phyloP scores from a whole-genome alignment of 1,284 basidiomycete species.

The Exobasidium rhododendri region DNA sequence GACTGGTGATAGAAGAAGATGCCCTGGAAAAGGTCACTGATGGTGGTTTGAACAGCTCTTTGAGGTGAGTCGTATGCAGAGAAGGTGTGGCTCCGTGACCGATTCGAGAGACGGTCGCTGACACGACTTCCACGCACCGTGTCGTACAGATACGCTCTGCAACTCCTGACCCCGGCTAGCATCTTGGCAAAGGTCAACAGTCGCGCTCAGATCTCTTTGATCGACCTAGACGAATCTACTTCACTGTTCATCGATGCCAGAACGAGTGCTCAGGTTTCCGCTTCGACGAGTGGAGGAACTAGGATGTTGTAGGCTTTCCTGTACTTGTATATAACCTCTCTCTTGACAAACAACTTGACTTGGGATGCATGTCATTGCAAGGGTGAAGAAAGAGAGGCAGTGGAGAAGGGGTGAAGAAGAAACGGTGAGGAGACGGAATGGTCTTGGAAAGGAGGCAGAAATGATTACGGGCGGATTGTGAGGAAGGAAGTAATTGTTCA shows the following conservation, averaged over 20 bases:
- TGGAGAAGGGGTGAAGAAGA: no score
- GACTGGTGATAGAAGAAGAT: conserved; percentile 70
- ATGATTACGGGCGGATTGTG: no score
- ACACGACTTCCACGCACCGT: no score
- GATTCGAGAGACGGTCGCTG: no score
- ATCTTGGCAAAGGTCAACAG: conserved; percentile 77
- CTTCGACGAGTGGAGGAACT: not conserved
- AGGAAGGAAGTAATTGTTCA: no score
- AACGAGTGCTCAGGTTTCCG: conserved; percentile 3
- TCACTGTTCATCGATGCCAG: conserved; percentile 80
- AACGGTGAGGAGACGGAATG: no score
- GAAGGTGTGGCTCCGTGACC: not conserved
- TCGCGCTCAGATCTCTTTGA: conserved; percentile 72
- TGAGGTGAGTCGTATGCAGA: conserved; percentile 63
- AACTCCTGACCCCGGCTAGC: conserved; percentile 86
- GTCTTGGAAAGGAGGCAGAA: no score
- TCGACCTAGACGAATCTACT: conserved; percentile 85
- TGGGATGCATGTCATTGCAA: no score
- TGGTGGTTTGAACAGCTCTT: conserved; percentile 77
- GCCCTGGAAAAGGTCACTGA: conserved; percentile 77
- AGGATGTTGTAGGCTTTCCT: not conserved
- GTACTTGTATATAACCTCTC: conserved; percentile 14
- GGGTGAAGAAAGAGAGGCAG: no score
- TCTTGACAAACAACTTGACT: no score
- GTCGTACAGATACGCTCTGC: conserved; percentile 73